Evolutionary conservation across 306 rosid species (phyloP).

Genomic region (Hippophae gyantsensis): DNA sequence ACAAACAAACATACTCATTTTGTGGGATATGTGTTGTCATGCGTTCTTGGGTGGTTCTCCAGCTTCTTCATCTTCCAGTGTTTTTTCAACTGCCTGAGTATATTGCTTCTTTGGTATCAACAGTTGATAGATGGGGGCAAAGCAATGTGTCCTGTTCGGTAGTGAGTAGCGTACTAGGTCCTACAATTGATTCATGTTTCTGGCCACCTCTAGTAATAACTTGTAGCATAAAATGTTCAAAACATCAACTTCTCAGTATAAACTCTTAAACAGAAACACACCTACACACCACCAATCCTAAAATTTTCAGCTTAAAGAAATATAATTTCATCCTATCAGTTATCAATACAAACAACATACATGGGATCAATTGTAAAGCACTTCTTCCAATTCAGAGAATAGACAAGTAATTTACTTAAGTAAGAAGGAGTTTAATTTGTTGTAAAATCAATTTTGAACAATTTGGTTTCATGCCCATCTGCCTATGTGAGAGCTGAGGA

Average conservation of each 20-base stretch:
- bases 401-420: too few species aligned
- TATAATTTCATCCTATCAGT: too few species aligned
- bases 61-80: slow-evolving; percentile 57
- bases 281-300: neutral
- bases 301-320: too few species aligned
- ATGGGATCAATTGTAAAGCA: too few species aligned
- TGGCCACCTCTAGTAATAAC: slow-evolving; percentile 34
- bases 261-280: neutral
- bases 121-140: slow-evolving; percentile 67
- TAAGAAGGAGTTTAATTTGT: too few species aligned
- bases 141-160: slow-evolving; percentile 14
- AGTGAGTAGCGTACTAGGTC: too few species aligned
- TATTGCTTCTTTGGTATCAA: slow-evolving; percentile 63
- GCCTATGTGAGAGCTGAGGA: too few species aligned
- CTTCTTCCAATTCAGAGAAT: too few species aligned
- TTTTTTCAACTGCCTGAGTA: slow-evolving; percentile 56
- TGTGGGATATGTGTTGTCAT: slow-evolving; percentile 37
- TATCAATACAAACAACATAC: too few species aligned
- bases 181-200: too few species aligned
- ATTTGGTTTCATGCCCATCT: too few species aligned
- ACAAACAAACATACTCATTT: slow-evolving; percentile 2
- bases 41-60: slow-evolving; percentile 48
- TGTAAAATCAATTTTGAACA: too few species aligned
- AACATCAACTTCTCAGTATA: neutral
- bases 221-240: slow-evolving; percentile 20